These are phyloP conservation scores for Pseudoscleropodium purum DNA, from an alignment of 225 moss, liverwort and hornwort species.

Conservation along the genomic window DNA sequence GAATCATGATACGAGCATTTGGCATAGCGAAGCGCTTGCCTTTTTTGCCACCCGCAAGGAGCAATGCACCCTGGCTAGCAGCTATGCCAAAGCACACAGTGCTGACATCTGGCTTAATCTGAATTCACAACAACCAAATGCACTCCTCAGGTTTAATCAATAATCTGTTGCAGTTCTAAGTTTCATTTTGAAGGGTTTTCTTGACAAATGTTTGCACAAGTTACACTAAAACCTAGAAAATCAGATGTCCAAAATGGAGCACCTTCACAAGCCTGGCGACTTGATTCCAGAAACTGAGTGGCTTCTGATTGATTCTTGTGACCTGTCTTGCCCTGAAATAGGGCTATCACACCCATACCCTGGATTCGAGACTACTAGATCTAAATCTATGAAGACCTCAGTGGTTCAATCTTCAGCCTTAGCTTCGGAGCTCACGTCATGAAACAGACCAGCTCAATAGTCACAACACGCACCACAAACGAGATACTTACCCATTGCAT, in stretches of 20 bases:
- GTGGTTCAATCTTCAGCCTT: background rate
- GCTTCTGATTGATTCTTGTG: background rate
- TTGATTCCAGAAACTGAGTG: background rate
- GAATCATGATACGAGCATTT: conserved; percentile 93
- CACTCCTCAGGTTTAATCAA: background rate
- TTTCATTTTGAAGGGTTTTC: background rate
- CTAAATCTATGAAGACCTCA: background rate
- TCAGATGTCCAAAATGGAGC: background rate
- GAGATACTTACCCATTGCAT: conserved; percentile 67
- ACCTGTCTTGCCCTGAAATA: background rate
- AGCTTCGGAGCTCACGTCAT: background rate
- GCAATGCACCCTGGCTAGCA: conserved; percentile 84
- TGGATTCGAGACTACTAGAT: background rate
- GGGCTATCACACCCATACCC: background rate
- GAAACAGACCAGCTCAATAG: background rate
- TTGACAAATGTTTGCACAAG: background rate
- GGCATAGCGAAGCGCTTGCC: conserved; percentile 93
- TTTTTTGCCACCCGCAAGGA: conserved; percentile 77
- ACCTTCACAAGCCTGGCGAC: background rate
- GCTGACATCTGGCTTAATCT: conserved; percentile 84
- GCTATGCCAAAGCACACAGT: conserved; percentile 95
- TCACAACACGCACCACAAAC: background rate
- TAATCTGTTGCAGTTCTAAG: background rate
- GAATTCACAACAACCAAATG: background rate
- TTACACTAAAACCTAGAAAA: background rate